Base-by-base conservation (phyloP, 805 yeast species). In the Helenozyma baotianmanensis region DNA sequence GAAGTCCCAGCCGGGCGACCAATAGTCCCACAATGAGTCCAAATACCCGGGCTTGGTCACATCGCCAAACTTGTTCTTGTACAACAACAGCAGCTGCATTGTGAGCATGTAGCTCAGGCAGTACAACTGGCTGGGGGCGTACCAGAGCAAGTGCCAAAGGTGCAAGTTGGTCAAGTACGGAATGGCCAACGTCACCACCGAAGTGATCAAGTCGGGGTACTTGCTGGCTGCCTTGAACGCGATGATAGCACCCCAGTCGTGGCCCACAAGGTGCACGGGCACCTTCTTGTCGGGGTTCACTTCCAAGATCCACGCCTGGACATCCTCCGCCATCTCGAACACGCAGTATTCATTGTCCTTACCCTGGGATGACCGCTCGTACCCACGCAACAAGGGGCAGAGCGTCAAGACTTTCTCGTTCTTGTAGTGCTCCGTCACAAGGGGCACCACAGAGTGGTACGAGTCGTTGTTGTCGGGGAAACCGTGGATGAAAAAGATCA, bases 221-320 rank as follows among this genome's bases (percentile, higher is more conserved):
- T 52, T 30, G 14, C 51, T 41, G 3, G 68, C 62, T 3, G 64
- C 46, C 37, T 60, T 60, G 44, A 51, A 62, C 6, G 63, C 42
- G 18, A 56, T 53, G 13, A 62, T 43, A 8, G 71, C 69, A 14
- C 71, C 71, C 71, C 71, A 65, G 43, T 65, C 71, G 42, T 65
- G 71, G 15, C 70, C 70, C 11, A 65, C 53, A 23, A 65, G 35
- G 40, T 64, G 68, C 9, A 64, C 59, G 3, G 64, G 61, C 12
- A 48, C 38, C 9, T 33, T 26, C n/a, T 37, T 31, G 32, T 29
- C 36, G 17, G 53, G 51, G 13, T 37, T 43, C 14, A 60, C 33
- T 29, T 39, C 32, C 15, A 29, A 30, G 23, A 62, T 60, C 62
- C 68, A 65, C 23, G 53, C 50, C 29, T 36, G 32, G 16, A 64